These are phyloP conservation scores for Pelargonium fulgidum DNA, from an alignment of 441 rosid species.

Conservation along the genomic window DNA sequence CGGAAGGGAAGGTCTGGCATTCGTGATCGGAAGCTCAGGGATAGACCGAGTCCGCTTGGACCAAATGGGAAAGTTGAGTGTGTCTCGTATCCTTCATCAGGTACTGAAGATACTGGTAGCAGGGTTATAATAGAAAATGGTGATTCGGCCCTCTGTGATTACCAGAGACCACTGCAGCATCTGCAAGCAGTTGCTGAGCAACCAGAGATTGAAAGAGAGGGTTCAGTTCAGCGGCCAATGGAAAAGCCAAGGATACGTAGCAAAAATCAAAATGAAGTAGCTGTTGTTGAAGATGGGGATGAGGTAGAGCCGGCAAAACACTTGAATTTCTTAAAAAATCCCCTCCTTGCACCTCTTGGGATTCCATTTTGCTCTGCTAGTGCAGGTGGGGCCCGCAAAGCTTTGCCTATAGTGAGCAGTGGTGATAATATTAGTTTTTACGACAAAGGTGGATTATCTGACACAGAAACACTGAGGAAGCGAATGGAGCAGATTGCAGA, in stretches of 20 bases:
- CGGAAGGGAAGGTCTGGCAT: conserved; percentile 56
- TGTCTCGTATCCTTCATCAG: conserved; percentile 35
- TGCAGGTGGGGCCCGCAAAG: conserved; percentile 54
- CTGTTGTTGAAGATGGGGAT: conserved; percentile 41
- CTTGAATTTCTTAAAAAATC: conserved; percentile 35
- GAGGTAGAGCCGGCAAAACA: conserved; percentile 44
- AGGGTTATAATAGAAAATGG: conserved; percentile 52
- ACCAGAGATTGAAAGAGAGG: conserved; percentile 43
- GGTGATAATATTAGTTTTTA: conserved; percentile 39
- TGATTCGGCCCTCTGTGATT: conserved; percentile 47
- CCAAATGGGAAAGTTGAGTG: conserved; percentile 70
- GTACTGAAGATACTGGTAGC: conserved; percentile 39
- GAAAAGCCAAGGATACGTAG: conserved; percentile 30
- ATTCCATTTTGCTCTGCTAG: conserved; percentile 60
- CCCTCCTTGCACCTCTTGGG: conserved; percentile 68
- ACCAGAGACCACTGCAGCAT: conserved; percentile 53
- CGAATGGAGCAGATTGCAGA: conserved; percentile 72
- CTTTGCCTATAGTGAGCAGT: conserved; percentile 30
- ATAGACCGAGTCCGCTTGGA: conserved; percentile 71
- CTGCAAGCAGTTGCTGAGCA: conserved; percentile 43
- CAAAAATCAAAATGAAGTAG: conserved; percentile 34
- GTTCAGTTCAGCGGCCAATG: conserved; percentile 25
- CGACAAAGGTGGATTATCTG: conserved; percentile 56
- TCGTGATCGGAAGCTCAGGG: conserved; percentile 57
- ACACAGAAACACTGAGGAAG: conserved; percentile 54